Conservation (phyloP, 495 filamentous ascomycete species). For the Penicillium turbatum region DNA sequence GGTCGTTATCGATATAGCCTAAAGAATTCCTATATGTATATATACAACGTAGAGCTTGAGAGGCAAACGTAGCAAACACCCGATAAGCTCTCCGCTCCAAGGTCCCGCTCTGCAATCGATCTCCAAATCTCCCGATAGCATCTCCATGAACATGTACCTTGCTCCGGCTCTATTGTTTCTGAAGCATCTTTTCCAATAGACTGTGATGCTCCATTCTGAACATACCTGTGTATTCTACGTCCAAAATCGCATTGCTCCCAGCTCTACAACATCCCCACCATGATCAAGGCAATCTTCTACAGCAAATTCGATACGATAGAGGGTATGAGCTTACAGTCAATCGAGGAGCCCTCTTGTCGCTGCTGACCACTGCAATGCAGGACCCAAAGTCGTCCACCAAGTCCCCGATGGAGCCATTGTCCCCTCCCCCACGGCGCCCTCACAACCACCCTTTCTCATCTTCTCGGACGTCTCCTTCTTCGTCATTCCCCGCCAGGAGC, state of each 20-base stretch:
- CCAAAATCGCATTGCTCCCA: conserved; percentile 6
- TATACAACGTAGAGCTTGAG: neutral
- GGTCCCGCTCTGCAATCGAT: conserved; percentile 6
- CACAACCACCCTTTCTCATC: conserved; percentile 65
- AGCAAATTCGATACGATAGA: conserved; percentile 86
- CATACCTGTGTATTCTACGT: neutral
- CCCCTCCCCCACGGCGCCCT: conserved; percentile 46
- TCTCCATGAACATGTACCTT: neutral
- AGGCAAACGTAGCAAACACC: neutral
- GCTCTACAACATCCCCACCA: conserved; percentile 17
- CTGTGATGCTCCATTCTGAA: neutral
- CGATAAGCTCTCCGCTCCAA: conserved; percentile 10
- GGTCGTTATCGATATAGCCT: too few species aligned
- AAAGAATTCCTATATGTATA: too few species aligned
- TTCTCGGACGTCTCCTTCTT: conserved; percentile 81
- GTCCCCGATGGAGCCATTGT: conserved; percentile 67
- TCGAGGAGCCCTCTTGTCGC: neutral
- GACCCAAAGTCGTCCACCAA: conserved; percentile 63
- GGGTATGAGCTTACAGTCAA: conserved; percentile 48
- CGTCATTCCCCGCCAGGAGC: conserved; percentile 87
- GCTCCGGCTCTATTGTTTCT: neutral
- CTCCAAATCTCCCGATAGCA: neutral
- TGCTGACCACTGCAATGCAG: conserved; percentile 40
- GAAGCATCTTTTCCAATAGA: neutral
- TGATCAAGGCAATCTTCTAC: conserved; percentile 95